Evolutionary conservation across 2,329 filamentous ascomycete species (phyloP), one percentile per base, ranked within the genome.

Genomic region (Phialocephala sp.): DNA sequence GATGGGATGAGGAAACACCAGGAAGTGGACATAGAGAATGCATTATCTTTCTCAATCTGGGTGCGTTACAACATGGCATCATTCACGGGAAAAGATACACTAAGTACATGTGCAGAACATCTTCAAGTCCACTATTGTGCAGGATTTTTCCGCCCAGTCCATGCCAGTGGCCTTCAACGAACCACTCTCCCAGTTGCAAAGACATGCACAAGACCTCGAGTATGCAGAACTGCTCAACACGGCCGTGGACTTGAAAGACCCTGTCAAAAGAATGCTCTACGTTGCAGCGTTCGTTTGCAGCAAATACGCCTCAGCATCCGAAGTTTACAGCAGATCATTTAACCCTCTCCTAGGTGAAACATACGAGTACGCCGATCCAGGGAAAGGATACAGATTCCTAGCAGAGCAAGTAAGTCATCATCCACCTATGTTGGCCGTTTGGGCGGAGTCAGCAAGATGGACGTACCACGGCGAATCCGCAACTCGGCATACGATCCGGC

Each of bases 261-360:
- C 50, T 4, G 14, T 32, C 12, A 27, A 18, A 54, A 32, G 50
- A 35, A 32, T 54, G 50, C 12, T 54, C 6, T 54, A 54, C 15
- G 50, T 54, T 9, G 50, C 50, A 15, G 6, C 22, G 1, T 54
- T 54, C 35, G 50, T n/a, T 8, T 54, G 24, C 27, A 54, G 50
- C 50, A 54, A 35, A 18, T 18, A 32, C 18, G 50, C 24, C 12
- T 54, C 50, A 35, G 22, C 50, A 14, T 54, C 50, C 14, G 3
- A 27, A 8, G 5, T 54, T 18, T 54, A 32, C 50, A 18, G 12
- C 50, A 54, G 15, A 5, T 15, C 50, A 6, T 54, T 54, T 24
- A 54, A 54, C 22, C 27, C 50, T 35, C 50, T 54, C 6, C 50
- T 54, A 18, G 50, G 50, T 8, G 50, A 54, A 12, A 54, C 50